Conservation (phyloP, 225 moss, liverwort and hornwort species). For the Ulota crispa region DNA sequence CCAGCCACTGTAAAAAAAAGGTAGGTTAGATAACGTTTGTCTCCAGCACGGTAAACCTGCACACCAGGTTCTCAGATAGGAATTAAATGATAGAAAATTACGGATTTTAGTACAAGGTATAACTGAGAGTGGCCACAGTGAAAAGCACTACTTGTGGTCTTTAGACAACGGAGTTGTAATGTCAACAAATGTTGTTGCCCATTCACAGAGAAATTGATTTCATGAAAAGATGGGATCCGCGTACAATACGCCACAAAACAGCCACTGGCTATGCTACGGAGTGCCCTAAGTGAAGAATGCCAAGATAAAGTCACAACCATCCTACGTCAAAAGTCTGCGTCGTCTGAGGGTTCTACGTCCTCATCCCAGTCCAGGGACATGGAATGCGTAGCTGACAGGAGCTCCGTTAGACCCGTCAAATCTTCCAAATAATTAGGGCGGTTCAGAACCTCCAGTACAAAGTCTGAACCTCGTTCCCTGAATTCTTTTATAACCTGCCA, state of each 20-base stretch:
- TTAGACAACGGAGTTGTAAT: slow-evolving; percentile 22
- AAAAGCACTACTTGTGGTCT: slow-evolving; percentile 13
- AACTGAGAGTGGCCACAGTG: background rate
- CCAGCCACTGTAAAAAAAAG: slow-evolving; percentile 7
- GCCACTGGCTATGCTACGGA: background rate
- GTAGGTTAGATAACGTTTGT: background rate
- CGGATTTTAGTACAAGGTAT: background rate
- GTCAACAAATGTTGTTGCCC: slow-evolving; percentile 38
- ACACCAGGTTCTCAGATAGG: slow-evolving; percentile 11
- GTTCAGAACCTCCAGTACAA: slow-evolving; percentile 87
- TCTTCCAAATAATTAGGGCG: slow-evolving; percentile 91
- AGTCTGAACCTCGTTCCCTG: slow-evolving; percentile 64
- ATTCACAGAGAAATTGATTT: slow-evolving; percentile 33
- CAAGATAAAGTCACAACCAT: slow-evolving; percentile 22
- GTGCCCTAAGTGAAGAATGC: slow-evolving; percentile 4
- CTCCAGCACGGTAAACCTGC: slow-evolving; percentile 6
- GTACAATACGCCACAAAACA: slow-evolving; percentile 6
- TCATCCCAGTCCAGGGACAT: slow-evolving; percentile 87
- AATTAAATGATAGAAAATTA: background rate
- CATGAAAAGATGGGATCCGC: slow-evolving; percentile 29
- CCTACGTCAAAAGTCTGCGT: slow-evolving; percentile 50
- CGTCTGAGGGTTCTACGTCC: slow-evolving; percentile 59
- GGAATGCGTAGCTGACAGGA: slow-evolving; percentile 66
- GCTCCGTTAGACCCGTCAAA: slow-evolving; percentile 91
- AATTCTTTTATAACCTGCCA: slow-evolving; percentile 87